Evolutionary conservation across 129 eudicot species (phyloP), one percentile per base, ranked within the genome.

Genomic region (Cynara cardunculus): DNA sequence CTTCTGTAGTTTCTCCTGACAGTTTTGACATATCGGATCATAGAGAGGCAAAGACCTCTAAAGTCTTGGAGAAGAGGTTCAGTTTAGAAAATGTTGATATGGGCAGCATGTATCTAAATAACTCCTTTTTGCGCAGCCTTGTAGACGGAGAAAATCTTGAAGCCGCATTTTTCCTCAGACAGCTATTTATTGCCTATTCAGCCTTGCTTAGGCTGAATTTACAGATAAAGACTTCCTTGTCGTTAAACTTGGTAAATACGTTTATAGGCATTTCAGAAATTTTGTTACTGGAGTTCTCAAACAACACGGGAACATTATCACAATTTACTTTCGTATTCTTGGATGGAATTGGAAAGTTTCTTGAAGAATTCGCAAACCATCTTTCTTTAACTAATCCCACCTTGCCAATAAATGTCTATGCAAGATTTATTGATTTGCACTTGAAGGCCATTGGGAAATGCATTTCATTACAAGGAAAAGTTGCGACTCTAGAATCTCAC

Each of bases 361-460:
- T 95, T 41, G 95, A 89, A 89, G 97, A 89, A 81, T 34, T 92
- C 14, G 97, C 93, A 31, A 91, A 75, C 75, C 91, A 81, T 77
- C 88, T 88, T 77, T 78, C 82, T 67, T 65, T 61, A 21, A 49
- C 85, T 8, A 83, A 86, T 72, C 84, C 88, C 49, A 74, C 71
- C 21, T 78, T 81, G 69, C 81, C 99, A 41, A 22, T 80, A 76
- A 31, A 87, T 22, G 44, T 89, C 53, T 92, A 85, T 76, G 81
- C 46, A 73, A 83, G 83, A 84, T 83, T 92, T 27, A 85, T 92
- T 65, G 86, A 85, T 77, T 86, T 95, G 69, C 97, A 95, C 82
- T 78, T 90, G 72, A 85, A 73, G 80, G 94, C 92, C 30, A 84
- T 95, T 19, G 99, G 99, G 75, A 92, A 89, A 83, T 95, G 99